Evolutionary conservation across 768 basidiomycete genomes (phyloP), one percentile per base, ranked within the genome.

Genomic region (Arthromyces matolae): DNA sequence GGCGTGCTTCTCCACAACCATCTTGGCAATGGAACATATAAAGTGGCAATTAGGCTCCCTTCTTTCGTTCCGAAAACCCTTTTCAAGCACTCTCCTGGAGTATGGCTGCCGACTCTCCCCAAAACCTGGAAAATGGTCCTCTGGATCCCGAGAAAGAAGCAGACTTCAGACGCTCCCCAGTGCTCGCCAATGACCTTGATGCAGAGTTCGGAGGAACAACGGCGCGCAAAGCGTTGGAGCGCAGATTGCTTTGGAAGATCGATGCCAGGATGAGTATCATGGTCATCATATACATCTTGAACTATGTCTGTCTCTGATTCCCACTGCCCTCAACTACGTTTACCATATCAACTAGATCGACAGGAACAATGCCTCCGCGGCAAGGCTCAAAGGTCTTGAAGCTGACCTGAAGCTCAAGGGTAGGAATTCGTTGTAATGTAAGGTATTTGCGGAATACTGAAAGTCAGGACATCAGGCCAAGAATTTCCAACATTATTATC

Each of bases 361-460:
- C 61, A 73, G 86, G 27, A 88, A 86, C 57, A 86, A 86, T 57
- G 83, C 75, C 29, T 70, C 82, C 41, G 85, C 82, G 9, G 85
- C 84, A 22, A 69, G 86, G 40, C 64, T 86, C 24, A 73, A 76
- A 29, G 85, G 85, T 0, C 83, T 86, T 46, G 82, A 86, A 53
- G 60, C 66, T 18, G 84, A 86, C 58, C 70, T 86, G 31, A 60
- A 75, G 36, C 63, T 86, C 20, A 65, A 72, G 39, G 82, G 78
- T 31, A 65, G 4, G 48, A 34, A 25, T 25, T n/a, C 19, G 22
- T 23, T 16, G 4, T 14, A 3, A 13, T 23, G 24, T 6, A 13
- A 25, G 27, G 14, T 12, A 9, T 7, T 29, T 2, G 29, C 28
- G 5, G 25, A 33, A 33, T 20, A 4, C 16, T 24, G 16, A 12